A percentile compares a stretch with the other conserved stretches of the same genome.
Evolutionary conservation across 768 basidiomycete species (phyloP).

Genomic region (Russula abietina): DNA sequence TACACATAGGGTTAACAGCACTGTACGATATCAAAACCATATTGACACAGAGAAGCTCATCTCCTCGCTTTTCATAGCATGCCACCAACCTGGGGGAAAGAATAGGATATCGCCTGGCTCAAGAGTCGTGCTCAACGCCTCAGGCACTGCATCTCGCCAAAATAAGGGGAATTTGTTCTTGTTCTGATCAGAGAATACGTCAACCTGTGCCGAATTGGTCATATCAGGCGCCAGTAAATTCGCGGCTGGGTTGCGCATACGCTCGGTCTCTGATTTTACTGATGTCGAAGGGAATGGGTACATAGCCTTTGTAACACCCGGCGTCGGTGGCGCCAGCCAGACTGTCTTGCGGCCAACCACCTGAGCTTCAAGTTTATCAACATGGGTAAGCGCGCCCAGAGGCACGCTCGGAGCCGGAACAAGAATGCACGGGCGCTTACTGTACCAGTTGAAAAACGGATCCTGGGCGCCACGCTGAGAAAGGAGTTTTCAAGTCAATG

Average conservation of each 20-base stretch:
- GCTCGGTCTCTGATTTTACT: slow-evolving; percentile 10
- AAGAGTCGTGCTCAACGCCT: slow-evolving; percentile 57
- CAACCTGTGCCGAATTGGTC: slow-evolving; percentile 76
- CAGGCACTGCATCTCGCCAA: slow-evolving; percentile 47
- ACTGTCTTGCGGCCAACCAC: slow-evolving; percentile 84
- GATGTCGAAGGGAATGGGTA: slow-evolving; percentile 41
- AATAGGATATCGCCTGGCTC: slow-evolving; percentile 81
- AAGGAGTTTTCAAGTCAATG: slow-evolving; percentile 5
- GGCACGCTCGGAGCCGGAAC: not conserved
- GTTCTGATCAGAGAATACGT: slow-evolving; percentile 55
- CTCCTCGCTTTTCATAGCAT: slow-evolving; percentile 79
- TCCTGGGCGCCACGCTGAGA: slow-evolving; percentile 47
- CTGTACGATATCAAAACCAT: slow-evolving; percentile 61
- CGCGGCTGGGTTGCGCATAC: slow-evolving; percentile 35
- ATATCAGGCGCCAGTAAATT: slow-evolving; percentile 43
- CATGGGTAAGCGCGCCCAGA: not conserved
- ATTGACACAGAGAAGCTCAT: slow-evolving; percentile 84
- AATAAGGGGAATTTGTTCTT: slow-evolving; percentile 45
- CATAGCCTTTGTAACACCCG: slow-evolving; percentile 51
- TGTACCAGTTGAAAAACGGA: slow-evolving; percentile 88
- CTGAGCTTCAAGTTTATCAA: slow-evolving; percentile 53
- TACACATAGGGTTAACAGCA: not conserved
- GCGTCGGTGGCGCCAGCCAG: slow-evolving; percentile 73
- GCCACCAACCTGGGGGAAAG: slow-evolving; percentile 94
- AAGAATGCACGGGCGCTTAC: slow-evolving; percentile 37